Conservation (phyloP, 208 protist genomes). For the Blastocrithidia nonstop region DNA sequence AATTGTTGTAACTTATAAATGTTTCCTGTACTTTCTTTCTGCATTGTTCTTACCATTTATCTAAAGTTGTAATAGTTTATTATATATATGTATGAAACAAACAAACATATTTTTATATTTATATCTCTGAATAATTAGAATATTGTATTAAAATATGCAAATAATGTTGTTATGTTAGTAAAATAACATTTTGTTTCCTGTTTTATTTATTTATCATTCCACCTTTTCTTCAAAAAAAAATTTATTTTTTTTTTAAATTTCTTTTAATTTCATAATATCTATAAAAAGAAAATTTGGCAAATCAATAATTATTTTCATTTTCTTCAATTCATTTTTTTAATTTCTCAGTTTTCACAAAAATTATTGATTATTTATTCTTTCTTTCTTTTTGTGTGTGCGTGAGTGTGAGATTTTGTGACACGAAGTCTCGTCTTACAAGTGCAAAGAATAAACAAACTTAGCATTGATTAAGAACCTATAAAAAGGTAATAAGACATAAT, state of each 20-base stretch:
- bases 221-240: constrained; percentile 1
- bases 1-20: constrained; percentile 1
- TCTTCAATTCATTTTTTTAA: too few species aligned
- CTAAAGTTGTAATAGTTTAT: neutral
- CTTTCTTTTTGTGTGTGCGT: neutral
- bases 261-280: constrained; percentile 2
- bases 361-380: constrained; percentile 4
- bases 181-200: constrained; percentile 7
- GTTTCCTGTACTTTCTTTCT: constrained; percentile 8
- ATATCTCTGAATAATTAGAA: neutral
- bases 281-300: constrained; percentile 3
- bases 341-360: too few species aligned
- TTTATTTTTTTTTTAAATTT: constrained; percentile 1
- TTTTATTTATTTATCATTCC: constrained; percentile 5
- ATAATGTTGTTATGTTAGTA: neutral
- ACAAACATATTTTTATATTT: constrained; percentile 2
- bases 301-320: too few species aligned
- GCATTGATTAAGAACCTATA: too few species aligned
- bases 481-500: too few species aligned
- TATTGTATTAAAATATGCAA: neutral
- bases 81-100: constrained; percentile 2
- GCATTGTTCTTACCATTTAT: neutral
- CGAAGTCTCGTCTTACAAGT: neutral
- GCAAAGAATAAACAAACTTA: too few species aligned
- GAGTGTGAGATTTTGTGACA: neutral